Evolutionary conservation across 1,139 yeast genomes (phyloP).

Genomic region (Arxiozyma slooffiae): DNA sequence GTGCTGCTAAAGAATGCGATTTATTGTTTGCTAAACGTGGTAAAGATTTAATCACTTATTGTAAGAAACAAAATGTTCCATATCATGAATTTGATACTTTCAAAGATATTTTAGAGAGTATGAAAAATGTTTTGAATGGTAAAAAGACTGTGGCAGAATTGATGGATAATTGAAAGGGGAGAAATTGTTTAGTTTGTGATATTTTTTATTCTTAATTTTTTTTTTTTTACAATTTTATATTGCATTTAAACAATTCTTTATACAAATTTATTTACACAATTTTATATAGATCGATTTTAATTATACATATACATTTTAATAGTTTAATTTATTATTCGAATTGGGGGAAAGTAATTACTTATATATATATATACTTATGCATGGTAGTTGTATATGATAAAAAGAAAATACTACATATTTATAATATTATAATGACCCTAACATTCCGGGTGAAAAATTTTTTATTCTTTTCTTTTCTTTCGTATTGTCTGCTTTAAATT

Average conservation of each 20-base stretch:
- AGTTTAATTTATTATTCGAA: neutral
- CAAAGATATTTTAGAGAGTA: conserved; percentile 54
- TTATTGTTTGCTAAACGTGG: conserved; percentile 88
- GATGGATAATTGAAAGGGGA: conserved; percentile 30
- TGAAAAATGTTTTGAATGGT: conserved; percentile 40
- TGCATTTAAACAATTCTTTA: neutral
- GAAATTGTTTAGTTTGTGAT: too few relatives aligned
- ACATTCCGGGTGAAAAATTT: neutral
- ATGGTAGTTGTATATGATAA: neutral
- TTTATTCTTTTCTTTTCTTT: neutral
- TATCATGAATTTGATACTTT: conserved; percentile 74
- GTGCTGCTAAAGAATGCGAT: conserved; percentile 93
- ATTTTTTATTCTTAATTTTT: too few relatives aligned
- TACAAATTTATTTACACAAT: too few relatives aligned
- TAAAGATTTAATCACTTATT: conserved; percentile 76
- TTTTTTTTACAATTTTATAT: too few relatives aligned
- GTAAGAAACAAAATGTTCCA: conserved; percentile 71
- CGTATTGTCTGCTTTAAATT: neutral
- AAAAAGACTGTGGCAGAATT: conserved; percentile 36
- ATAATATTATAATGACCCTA: neutral
- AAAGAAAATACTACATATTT: neutral
- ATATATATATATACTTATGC: conserved; percentile 1
- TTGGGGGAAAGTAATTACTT: neutral
- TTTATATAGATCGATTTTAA: too few relatives aligned
- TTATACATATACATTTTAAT: too few relatives aligned